Percentiles rank a stretch among this genome's conserved stretches.
Conservation (phyloP, 2,329 filamentous ascomycete species). For the Colletotrichum chlorophyti region DNA sequence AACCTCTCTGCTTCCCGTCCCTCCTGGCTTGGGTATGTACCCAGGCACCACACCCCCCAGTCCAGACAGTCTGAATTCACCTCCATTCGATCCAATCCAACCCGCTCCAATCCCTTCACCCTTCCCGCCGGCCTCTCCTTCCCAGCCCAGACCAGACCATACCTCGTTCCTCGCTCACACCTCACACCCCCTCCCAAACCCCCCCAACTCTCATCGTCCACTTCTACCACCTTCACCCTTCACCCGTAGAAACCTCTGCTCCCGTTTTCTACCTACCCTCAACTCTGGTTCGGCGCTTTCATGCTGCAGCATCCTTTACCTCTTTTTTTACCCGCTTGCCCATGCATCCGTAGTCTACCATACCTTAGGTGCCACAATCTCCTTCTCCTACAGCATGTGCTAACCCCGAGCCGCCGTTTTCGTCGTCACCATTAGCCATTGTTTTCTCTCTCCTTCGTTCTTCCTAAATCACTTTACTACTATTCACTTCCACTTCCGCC, state of each 20-base stretch:
- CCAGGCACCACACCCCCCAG: background rate
- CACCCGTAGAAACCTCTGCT: too few relatives aligned
- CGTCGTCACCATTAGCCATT: slow-evolving; percentile 25
- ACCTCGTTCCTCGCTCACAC: slow-evolving; percentile 13
- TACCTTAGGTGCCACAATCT: slow-evolving; percentile 25
- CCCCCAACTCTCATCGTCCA: slow-evolving; percentile 14
- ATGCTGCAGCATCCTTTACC: slow-evolving; percentile 14
- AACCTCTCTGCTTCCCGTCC: slow-evolving; percentile 14
- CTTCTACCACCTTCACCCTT: slow-evolving; percentile 6
- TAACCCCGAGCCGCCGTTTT: slow-evolving; percentile 28
- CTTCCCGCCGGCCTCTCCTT: background rate
- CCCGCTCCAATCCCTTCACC: slow-evolving; percentile 11
- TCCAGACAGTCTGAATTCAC: background rate
- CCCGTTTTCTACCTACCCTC: background rate
- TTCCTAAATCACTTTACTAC: too few relatives aligned
- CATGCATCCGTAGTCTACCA: slow-evolving; percentile 24
- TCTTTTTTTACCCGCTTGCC: slow-evolving; percentile 9
- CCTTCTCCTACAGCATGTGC: slow-evolving; percentile 28
- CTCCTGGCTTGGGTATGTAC: slow-evolving; percentile 11
- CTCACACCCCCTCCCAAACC: slow-evolving; percentile 7
- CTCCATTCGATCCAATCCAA: background rate
- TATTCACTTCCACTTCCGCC: too few relatives aligned
- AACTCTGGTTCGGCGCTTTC: slow-evolving; percentile 9
- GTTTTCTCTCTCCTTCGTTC: slow-evolving; percentile 27
- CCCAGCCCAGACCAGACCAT: background rate